Percentiles rank a stretch among this genome's conserved stretches.
These are phyloP conservation scores for Yamadazyma atmosphaerica DNA, from an alignment of 1,139 yeast genomes.

Conservation along the genomic window DNA sequence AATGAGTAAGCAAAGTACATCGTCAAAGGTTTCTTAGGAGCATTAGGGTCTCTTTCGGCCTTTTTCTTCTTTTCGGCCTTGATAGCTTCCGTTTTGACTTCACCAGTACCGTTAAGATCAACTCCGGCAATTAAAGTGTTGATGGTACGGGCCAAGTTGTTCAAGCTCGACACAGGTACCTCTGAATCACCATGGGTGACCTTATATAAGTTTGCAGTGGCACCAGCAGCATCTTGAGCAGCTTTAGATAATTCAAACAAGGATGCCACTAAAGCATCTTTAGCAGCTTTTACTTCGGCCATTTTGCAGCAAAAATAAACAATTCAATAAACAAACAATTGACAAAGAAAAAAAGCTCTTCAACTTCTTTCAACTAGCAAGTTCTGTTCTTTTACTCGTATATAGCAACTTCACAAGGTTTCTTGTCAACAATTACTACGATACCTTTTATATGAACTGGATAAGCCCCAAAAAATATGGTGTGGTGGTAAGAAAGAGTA, in stretches of 20 bases:
- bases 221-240: constrained; percentile 76
- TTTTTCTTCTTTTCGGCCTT: constrained; percentile 45
- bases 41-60: constrained; percentile 57
- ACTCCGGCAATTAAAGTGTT: constrained; percentile 20
- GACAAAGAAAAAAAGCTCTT: no score
- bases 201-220: constrained; percentile 74
- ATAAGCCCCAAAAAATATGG: no score
- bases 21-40: constrained; percentile 70
- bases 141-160: constrained; percentile 30
- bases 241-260: constrained; percentile 79
- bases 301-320: constrained; percentile 13
- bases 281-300: constrained; percentile 41
- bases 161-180: constrained; percentile 27
- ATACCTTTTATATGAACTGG: no score
- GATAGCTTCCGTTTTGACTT: constrained; percentile 6
- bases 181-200: constrained; percentile 34
- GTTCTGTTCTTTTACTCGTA: no score
- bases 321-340: neutral
- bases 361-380: no score
- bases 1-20: constrained; percentile 79
- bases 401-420: no score
- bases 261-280: constrained; percentile 67
- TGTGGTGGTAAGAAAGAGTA: constrained; percentile 5
- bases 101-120: constrained; percentile 5
- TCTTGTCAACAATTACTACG: no score